These are phyloP conservation scores for Penicillium expansum DNA, from an alignment of 2,329 filamentous ascomycete genomes.

Conservation along the genomic window DNA sequence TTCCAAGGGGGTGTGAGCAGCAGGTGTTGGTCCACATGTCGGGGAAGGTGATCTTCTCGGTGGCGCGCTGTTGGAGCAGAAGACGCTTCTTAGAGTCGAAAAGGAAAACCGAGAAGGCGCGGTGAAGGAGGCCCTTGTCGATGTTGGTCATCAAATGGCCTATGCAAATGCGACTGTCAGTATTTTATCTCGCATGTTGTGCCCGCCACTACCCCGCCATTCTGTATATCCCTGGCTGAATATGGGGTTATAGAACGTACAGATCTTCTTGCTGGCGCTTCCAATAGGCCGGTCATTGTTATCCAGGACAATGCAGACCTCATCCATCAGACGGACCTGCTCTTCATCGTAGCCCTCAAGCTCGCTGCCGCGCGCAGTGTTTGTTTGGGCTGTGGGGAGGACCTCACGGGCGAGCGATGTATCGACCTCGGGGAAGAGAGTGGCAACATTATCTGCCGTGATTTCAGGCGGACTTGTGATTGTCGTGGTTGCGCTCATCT, in stretches of 20 bases:
- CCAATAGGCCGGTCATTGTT: conserved; percentile 90
- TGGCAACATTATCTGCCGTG: conserved; percentile 80
- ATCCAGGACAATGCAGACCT: conserved; percentile 95
- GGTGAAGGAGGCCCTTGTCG: conserved; percentile 89
- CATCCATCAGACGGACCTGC: conserved; percentile 97
- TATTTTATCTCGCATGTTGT: conserved; percentile 2
- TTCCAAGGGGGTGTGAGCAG: conserved; percentile 92
- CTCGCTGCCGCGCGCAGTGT: conserved; percentile 58
- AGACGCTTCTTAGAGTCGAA: conserved; percentile 92
- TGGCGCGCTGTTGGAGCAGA: conserved; percentile 89
- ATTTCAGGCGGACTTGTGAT: conserved; percentile 59
- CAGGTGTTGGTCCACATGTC: conserved; percentile 99
- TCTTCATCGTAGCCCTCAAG: conserved; percentile 93
- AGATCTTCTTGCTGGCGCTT: conserved; percentile 96
- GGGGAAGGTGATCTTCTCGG: conserved; percentile 98
- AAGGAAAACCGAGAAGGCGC: conserved; percentile 96
- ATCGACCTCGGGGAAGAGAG: conserved; percentile 81
- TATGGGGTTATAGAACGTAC: conserved; percentile 53
- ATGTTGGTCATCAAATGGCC: conserved; percentile 99
- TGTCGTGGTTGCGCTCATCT: conserved; percentile 49
- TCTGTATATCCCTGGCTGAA: not conserved
- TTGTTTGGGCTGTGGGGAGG: conserved; percentile 42
- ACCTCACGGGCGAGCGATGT: conserved; percentile 55
- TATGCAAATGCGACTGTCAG: conserved; percentile 39
- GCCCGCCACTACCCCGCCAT: conserved; percentile 10